Evolutionary conservation across 352 stramenopile species (phyloP), one percentile per base, ranked within the genome.

Genomic region (Phytophthora agathidicida): DNA sequence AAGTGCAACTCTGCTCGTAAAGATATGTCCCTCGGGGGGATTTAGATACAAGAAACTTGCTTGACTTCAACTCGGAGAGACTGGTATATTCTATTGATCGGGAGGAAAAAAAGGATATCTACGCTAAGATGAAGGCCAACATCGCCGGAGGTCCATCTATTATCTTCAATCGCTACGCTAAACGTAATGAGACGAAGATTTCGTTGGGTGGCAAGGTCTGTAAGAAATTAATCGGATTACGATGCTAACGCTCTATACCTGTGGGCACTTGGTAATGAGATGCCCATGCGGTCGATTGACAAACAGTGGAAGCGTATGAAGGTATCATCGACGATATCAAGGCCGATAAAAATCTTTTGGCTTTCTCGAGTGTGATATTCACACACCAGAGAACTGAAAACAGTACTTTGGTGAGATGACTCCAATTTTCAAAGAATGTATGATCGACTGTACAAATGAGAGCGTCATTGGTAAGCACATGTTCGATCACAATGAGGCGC

Each of bases 341-440:
- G n/a, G n/a, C n/a, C n/a, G n/a, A n/a, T n/a, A n/a, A n/a, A n/a
- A n/a, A n/a, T n/a, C n/a, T n/a, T n/a, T n/a, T n/a, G n/a, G n/a
- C n/a, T n/a, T n/a, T n/a, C n/a, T n/a, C n/a, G n/a, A n/a, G n/a
- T n/a, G n/a, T n/a, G n/a, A n/a, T n/a, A n/a, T n/a, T n/a, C n/a
- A n/a, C n/a, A n/a, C n/a, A n/a, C n/a, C n/a, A n/a, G n/a, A n/a
- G n/a, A n/a, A n/a, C n/a, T n/a, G n/a, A n/a, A n/a, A n/a, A n/a
- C n/a, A n/a, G n/a, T n/a, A n/a, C n/a, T 79, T 79, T 36, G 56
- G 54, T 14, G 53, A 63, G 19, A 47, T 66, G 23, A 75, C 69
- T 16, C 47, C 74, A 0, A 70, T 81, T n/a, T n/a, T n/a, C n/a
- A n/a, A n/a, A n/a, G n/a, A n/a, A n/a, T n/a, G n/a, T n/a, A n/a